phyloP scores from a whole-genome alignment of 257 asterid species.

The Penstemon eatonii region DNA sequence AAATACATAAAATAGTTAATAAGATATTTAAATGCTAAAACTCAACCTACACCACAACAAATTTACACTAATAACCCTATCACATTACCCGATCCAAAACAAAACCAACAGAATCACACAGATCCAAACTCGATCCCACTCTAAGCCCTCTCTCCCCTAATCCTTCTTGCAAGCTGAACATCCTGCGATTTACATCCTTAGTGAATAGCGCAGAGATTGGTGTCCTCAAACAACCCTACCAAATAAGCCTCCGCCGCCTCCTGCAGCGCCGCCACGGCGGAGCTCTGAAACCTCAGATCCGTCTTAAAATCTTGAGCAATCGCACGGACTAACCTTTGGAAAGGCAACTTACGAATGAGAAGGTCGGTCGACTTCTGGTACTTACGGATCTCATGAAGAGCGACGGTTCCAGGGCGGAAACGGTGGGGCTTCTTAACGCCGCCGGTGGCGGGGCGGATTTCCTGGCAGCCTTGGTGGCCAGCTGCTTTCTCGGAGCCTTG shows the following conservation, averaged over 20 bases:
- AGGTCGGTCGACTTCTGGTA: slow-evolving; percentile 28
- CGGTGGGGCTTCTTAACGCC: slow-evolving; percentile 32
- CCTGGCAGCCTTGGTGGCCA: slow-evolving; percentile 30
- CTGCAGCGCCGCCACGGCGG: slow-evolving; percentile 33
- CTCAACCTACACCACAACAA: slow-evolving; percentile 14
- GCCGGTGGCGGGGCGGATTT: slow-evolving; percentile 29
- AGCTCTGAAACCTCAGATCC: slow-evolving; percentile 32
- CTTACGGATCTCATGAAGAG: slow-evolving; percentile 27
- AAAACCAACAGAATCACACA: background rate
- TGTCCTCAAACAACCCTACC: slow-evolving; percentile 29
- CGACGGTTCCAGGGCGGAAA: slow-evolving; percentile 30
- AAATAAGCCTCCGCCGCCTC: slow-evolving; percentile 32
- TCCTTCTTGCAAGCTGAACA: slow-evolving; percentile 28
- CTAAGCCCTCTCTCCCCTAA: slow-evolving; percentile 30
- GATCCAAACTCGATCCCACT: background rate
- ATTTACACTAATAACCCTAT: slow-evolving; percentile 30
- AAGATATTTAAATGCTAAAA: slow-evolving; percentile 9
- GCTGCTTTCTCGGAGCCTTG: slow-evolving; percentile 31
- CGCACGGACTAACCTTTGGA: slow-evolving; percentile 26
- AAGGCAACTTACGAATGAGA: slow-evolving; percentile 27
- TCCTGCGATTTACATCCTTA: too few species aligned
- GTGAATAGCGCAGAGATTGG: slow-evolving; percentile 29
- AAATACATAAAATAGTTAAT: slow-evolving; percentile 17
- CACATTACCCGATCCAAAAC: background rate
- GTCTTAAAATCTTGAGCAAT: slow-evolving; percentile 33